phyloP scores from a whole-genome alignment of 331 rosid genomes.

The Spiraea crenata region DNA sequence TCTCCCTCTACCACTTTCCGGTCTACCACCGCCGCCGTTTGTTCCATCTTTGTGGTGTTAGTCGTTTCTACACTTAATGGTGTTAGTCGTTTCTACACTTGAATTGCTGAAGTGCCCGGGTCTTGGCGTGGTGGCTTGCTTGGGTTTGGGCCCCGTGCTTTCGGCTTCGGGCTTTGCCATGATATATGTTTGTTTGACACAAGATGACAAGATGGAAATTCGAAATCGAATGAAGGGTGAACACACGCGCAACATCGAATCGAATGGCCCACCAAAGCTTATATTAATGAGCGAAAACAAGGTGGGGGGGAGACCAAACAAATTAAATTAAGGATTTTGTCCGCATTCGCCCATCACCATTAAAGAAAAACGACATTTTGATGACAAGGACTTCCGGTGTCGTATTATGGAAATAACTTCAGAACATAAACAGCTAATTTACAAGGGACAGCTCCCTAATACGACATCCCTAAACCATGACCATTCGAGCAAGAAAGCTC shows the following conservation, averaged over 20 bases:
- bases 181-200: no score
- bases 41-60: no score
- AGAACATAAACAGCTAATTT: slow-evolving; percentile 58
- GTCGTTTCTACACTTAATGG: no score
- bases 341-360: slow-evolving; percentile 22
- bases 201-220: no score
- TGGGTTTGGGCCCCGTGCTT: no score
- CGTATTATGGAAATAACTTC: slow-evolving; percentile 49
- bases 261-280: slow-evolving; percentile 37
- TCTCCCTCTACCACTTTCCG: no score
- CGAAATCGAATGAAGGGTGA: slow-evolving; percentile 30
- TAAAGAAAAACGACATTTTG: slow-evolving; percentile 38
- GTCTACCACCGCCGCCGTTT: no score
- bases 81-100: no score
- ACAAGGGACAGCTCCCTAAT: slow-evolving; percentile 38
- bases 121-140: no score
- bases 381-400: slow-evolving; percentile 63
- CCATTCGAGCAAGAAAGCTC: slow-evolving; percentile 42
- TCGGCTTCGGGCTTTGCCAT: no score
- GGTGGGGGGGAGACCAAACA: slow-evolving; percentile 37
- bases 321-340: slow-evolving; percentile 49
- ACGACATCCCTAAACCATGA: slow-evolving; percentile 45
- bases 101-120: no score
- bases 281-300: slow-evolving; percentile 26
- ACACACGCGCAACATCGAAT: slow-evolving; percentile 48